A percentile compares a stretch with the other conserved stretches of the same genome.
Evolutionary conservation across 2,329 filamentous ascomycete species (phyloP).

Genomic region (Colletotrichum incanum): DNA sequence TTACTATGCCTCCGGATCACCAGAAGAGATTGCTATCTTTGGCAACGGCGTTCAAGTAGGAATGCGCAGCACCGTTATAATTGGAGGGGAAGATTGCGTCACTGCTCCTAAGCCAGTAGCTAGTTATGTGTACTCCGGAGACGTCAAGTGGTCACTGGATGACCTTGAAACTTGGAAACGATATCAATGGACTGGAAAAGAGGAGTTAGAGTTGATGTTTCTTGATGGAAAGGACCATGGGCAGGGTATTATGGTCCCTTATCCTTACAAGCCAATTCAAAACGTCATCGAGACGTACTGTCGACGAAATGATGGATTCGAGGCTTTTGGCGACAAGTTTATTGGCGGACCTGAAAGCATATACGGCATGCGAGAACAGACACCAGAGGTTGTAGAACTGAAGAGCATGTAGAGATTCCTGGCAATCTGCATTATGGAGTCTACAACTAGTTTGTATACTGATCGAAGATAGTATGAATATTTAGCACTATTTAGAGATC

Average conservation of each 20-base stretch:
- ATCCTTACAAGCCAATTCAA: conserved; percentile 26
- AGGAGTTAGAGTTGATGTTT: conserved; percentile 47
- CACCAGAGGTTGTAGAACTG: conserved; percentile 18
- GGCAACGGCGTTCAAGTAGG: conserved; percentile 49
- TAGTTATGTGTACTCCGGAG: conserved; percentile 46
- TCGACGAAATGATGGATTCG: conserved; percentile 31
- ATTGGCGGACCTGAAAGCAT: conserved; percentile 31
- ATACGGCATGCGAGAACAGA: neutral
- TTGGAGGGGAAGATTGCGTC: conserved; percentile 47
- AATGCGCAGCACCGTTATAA: conserved; percentile 46
- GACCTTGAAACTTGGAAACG: conserved; percentile 30
- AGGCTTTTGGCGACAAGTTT: conserved; percentile 30
- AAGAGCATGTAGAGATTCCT: conserved; percentile 4
- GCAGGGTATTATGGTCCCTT: conserved; percentile 42
- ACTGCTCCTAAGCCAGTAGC: conserved; percentile 44
- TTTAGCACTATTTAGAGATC: neutral
- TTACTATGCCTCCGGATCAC: conserved; percentile 31
- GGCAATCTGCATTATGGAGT: no score
- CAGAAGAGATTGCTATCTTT: conserved; percentile 26
- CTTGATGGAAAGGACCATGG: conserved; percentile 47
- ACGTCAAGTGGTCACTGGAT: conserved; percentile 35
- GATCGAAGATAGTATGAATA: neutral
- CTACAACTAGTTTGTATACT: no score
- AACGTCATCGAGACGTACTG: conserved; percentile 39
- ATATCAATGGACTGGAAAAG: conserved; percentile 45